These are phyloP conservation scores for Coniosporium apollinis DNA, from an alignment of 495 filamentous ascomycete genomes.

Conservation along the genomic window DNA sequence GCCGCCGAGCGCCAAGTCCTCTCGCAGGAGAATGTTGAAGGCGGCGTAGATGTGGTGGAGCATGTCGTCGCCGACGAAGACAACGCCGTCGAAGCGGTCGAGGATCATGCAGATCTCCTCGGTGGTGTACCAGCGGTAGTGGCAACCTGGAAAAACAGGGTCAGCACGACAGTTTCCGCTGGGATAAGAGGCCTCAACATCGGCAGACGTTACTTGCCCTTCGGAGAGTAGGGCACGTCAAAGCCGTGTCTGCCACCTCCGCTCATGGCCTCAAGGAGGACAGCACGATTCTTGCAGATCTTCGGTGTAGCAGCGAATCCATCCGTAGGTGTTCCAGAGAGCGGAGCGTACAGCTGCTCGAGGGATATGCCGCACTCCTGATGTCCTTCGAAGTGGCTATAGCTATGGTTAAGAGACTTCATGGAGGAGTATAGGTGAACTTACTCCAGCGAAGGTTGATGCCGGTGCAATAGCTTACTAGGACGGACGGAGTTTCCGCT, in stretches of 20 bases:
- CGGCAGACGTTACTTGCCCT: too few species aligned
- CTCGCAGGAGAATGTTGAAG: constrained; percentile 32
- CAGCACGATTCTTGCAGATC: constrained; percentile 23
- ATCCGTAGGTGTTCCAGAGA: constrained; percentile 8
- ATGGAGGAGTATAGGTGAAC: too few species aligned
- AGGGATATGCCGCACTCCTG: constrained; percentile 30
- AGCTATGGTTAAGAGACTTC: too few species aligned
- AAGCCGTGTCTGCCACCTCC: constrained; percentile 31
- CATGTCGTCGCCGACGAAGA: constrained; percentile 41
- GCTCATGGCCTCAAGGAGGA: constrained; percentile 29
- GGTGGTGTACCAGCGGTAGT: constrained; percentile 31
- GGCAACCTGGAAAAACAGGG: constrained; percentile 22
- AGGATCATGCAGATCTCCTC: constrained; percentile 33
- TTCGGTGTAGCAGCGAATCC: constrained; percentile 9
- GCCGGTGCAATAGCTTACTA: too few species aligned
- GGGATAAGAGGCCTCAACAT: neutral
- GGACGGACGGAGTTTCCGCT: too few species aligned
- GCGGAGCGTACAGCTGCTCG: constrained; percentile 26
- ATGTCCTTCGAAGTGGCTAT: constrained; percentile 27
- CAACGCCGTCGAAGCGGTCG: constrained; percentile 28
- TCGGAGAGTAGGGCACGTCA: constrained; percentile 27
- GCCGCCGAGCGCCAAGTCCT: constrained; percentile 27
- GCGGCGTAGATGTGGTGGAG: constrained; percentile 28
- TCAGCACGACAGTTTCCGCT: constrained; percentile 1
- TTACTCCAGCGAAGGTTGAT: too few species aligned